A percentile compares a stretch with the other conserved stretches of the same genome.
phyloP scores from a whole-genome alignment of 768 basidiomycete genomes.

The Russula sp. region DNA sequence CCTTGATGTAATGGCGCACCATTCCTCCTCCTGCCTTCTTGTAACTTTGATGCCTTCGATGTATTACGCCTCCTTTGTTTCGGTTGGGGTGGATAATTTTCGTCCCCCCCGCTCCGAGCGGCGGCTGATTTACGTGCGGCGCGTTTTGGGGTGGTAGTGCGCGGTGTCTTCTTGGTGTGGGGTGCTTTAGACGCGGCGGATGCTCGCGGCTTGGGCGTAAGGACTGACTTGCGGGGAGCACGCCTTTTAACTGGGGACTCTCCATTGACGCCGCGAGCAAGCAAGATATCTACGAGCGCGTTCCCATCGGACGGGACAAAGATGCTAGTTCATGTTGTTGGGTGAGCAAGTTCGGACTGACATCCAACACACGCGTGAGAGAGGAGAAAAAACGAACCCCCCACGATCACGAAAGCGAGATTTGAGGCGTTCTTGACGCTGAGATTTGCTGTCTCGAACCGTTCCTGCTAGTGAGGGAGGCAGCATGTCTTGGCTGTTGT shows the following conservation, averaged over 20 bases:
- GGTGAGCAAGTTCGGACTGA: background rate
- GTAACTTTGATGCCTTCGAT: background rate
- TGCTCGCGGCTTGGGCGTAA: background rate
- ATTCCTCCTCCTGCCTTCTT: background rate
- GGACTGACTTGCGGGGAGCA: background rate
- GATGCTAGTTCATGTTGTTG: conserved; percentile 33
- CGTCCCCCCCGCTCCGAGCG: background rate
- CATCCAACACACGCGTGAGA: background rate
- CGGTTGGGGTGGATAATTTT: background rate
- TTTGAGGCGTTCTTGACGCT: conserved; percentile 55
- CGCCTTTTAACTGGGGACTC: conserved; percentile 37
- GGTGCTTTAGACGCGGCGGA: background rate
- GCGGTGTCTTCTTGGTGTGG: background rate
- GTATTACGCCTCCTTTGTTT: background rate
- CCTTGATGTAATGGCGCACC: background rate
- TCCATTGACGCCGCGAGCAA: conserved; percentile 41
- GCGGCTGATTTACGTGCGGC: background rate
- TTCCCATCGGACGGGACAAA: conserved; percentile 48
- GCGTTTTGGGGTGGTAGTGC: background rate
- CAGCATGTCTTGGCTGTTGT: background rate
- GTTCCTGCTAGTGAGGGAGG: conserved; percentile 24
- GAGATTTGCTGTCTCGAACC: conserved; percentile 53
- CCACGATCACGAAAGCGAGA: no score
- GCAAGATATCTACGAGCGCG: conserved; percentile 44
- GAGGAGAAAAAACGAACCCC: conserved; percentile 25